A percentile compares a stretch with the other conserved stretches of the same genome.
Evolutionary conservation across 2,329 filamentous ascomycete genomes (phyloP).

Genomic region (Hirsutella thompsonii): DNA sequence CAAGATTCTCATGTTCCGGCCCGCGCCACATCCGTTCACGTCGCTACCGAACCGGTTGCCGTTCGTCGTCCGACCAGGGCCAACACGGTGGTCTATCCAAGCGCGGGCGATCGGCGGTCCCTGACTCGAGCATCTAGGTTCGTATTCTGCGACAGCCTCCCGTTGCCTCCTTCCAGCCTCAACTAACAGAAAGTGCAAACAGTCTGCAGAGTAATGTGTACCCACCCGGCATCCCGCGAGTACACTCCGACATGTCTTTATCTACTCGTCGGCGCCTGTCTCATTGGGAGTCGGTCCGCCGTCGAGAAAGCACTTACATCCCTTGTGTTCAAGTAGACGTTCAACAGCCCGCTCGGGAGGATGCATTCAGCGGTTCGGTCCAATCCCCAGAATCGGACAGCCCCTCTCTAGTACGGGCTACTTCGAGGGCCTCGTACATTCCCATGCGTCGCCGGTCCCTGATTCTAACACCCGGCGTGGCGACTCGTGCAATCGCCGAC

Average conservation of each 20-base stretch:
- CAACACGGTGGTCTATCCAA: conserved; percentile 3
- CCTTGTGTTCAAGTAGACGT: neutral
- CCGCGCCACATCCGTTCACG: neutral
- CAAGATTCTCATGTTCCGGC: neutral
- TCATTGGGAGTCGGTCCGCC: neutral
- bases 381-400: neutral
- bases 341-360: neutral
- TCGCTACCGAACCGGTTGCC: neutral
- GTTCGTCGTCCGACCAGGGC: neutral
- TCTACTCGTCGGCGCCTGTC: neutral
- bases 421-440: conserved; percentile 20
- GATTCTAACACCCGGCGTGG: conserved; percentile 35
- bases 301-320: neutral
- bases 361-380: neutral
- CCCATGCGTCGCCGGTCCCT: conserved; percentile 35
- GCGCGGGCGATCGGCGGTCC: conserved; percentile 1
- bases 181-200: neutral
- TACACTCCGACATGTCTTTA: neutral
- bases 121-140: conserved; percentile 7
- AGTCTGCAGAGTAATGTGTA: neutral
- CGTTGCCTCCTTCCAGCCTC: neutral
- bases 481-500: conserved; percentile 25
- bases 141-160: neutral
- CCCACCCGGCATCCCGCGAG: neutral
- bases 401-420: neutral